These are phyloP conservation scores for Epithele typhae DNA, from an alignment of 768 basidiomycete genomes.

Conservation along the genomic window DNA sequence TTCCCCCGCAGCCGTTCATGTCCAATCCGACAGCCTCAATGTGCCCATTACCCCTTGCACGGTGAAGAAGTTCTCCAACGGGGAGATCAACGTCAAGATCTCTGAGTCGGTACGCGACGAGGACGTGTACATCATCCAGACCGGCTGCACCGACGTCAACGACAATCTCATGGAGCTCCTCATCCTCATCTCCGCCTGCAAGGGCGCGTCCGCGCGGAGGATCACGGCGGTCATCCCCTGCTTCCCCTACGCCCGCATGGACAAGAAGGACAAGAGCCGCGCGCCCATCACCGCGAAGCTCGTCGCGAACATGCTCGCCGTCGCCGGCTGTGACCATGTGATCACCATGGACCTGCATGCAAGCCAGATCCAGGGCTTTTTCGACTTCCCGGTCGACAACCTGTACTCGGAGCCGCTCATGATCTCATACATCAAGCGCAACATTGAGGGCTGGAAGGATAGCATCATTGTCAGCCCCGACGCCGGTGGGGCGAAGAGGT, in stretches of 20 bases:
- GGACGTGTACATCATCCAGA: constrained; percentile 98
- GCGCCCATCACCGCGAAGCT: constrained; percentile 98
- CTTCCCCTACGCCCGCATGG: constrained; percentile 95
- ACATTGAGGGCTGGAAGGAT: constrained; percentile 82
- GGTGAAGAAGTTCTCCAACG: constrained; percentile 89
- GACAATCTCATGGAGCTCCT: constrained; percentile 98
- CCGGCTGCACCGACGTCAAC: constrained; percentile 84
- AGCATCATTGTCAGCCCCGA: constrained; percentile 94
- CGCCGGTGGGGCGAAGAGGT: constrained; percentile 99
- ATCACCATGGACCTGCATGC: constrained; percentile 99
- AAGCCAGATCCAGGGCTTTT: constrained; percentile 97
- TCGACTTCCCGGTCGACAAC: constrained; percentile 98
- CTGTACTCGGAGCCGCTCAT: constrained; percentile 95
- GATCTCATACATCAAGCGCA: constrained; percentile 86
- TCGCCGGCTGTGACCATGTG: constrained; percentile 97
- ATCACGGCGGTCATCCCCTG: constrained; percentile 98
- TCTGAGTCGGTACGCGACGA: constrained; percentile 94
- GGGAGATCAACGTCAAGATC: constrained; percentile 94
- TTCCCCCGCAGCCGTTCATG: constrained; percentile 49
- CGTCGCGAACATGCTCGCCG: constrained; percentile 95
- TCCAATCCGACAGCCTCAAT: constrained; percentile 63
- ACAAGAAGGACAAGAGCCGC: constrained; percentile 95
- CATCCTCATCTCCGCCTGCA: constrained; percentile 97
- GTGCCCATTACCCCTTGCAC: constrained; percentile 82
- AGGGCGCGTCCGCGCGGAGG: constrained; percentile 89